Evolutionary conservation across 768 basidiomycete species (phyloP).

Genomic region (Kwoniella botswanensis): DNA sequence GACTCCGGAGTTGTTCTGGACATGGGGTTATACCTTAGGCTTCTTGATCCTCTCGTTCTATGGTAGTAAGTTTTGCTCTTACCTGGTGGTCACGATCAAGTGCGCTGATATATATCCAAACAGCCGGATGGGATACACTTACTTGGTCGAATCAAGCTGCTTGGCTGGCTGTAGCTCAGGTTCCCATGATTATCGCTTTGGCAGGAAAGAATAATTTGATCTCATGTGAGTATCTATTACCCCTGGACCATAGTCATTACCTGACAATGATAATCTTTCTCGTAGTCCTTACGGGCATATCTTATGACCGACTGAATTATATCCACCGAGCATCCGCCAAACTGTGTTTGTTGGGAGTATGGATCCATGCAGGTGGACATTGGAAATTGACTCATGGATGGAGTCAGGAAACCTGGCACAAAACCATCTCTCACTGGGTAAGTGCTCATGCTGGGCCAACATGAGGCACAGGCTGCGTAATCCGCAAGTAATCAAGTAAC

Average conservation of each 20-base stretch:
- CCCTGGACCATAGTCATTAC: background rate
- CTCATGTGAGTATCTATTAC: slow-evolving; percentile 59
- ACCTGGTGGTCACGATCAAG: background rate
- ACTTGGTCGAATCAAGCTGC: slow-evolving; percentile 38
- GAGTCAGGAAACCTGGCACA: slow-evolving; percentile 24
- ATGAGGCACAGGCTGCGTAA: slow-evolving; percentile 1
- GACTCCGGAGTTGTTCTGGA: slow-evolving; percentile 35
- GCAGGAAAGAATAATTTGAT: slow-evolving; percentile 70
- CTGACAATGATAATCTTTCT: background rate
- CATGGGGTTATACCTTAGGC: slow-evolving; percentile 29
- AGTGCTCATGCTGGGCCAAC: background rate
- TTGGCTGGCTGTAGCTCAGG: slow-evolving; percentile 58
- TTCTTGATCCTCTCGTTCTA: slow-evolving; percentile 37
- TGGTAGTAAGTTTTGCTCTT: slow-evolving; percentile 37
- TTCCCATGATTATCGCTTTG: slow-evolving; percentile 66
- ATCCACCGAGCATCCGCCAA: slow-evolving; percentile 55
- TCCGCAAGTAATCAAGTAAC: background rate
- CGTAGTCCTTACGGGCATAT: slow-evolving; percentile 64
- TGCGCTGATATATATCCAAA: background rate
- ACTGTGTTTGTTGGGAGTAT: slow-evolving; percentile 42
- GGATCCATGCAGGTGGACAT: slow-evolving; percentile 48
- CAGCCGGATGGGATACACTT: slow-evolving; percentile 36
- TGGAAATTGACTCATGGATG: slow-evolving; percentile 36
- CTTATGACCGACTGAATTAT: slow-evolving; percentile 64
- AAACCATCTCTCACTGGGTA: slow-evolving; percentile 39